These are phyloP conservation scores for Condylostoma magnum DNA, from an alignment of 169 alveolate species.

Conservation along the genomic window DNA sequence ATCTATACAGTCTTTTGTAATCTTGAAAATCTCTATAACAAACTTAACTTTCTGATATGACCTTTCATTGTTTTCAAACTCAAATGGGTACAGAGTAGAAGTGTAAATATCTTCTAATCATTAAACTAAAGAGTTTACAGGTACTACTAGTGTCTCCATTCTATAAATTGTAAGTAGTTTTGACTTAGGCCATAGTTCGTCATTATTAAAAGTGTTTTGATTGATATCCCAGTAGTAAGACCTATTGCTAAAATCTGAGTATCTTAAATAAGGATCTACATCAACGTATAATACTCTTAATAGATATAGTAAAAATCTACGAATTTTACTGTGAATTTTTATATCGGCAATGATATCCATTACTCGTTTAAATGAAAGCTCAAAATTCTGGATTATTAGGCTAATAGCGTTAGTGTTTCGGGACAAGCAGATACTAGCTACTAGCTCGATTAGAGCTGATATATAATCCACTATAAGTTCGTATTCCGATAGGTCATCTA, in stretches of 20 bases:
- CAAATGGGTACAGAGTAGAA: neutral
- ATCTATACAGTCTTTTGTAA: neutral
- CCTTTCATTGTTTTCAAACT: neutral
- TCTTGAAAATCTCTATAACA: neutral
- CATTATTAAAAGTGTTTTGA: neutral
- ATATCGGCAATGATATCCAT: neutral
- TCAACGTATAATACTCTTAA: conserved; percentile 14
- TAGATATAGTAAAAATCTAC: neutral
- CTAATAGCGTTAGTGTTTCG: neutral
- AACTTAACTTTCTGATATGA: neutral
- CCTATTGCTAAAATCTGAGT: neutral
- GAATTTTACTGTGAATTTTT: neutral
- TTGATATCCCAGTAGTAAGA: conserved; percentile 8
- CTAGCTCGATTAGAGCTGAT: neutral
- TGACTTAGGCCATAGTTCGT: too few relatives aligned
- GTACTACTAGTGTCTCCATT: neutral
- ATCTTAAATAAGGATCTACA: neutral
- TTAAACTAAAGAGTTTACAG: neutral
- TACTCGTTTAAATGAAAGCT: neutral
- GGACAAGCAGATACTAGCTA: neutral
- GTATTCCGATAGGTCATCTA: neutral
- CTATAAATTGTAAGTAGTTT: too few relatives aligned
- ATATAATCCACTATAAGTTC: neutral
- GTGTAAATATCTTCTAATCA: neutral
- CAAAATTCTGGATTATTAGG: neutral